Evolutionary conservation across 2,329 filamentous ascomycete species (phyloP), one percentile per base, ranked within the genome.

Genomic region (Geosmithia putterillii): DNA sequence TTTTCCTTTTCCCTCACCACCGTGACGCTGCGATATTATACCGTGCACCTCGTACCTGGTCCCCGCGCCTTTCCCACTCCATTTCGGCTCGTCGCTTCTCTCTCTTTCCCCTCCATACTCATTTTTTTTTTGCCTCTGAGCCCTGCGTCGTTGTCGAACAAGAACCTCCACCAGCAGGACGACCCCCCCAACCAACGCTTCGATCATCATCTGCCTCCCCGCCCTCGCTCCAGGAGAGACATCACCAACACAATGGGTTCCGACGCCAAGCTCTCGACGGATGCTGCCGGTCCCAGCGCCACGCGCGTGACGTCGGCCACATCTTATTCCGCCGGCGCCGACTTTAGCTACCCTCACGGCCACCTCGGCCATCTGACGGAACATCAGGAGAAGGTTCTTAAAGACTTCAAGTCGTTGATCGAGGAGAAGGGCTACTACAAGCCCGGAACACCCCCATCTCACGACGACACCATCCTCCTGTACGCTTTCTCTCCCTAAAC

Each of bases 361-460:
- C 88, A 94, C 59, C 67, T 90, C 39, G 82, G 86, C 41, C 82
- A 90, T 61, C 71, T 95, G 47, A 85, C 69, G 21, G 66, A 72
- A 18, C 69, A 75, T 42, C 84, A 95, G 65, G 72, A 79, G 51
- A 64, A 70, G 23, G 77, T 81, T 17, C 70, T 95, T 42, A 60
- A 64, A 20, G 70, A 76, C 37, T 94, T 95, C 71, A 94, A 89
- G 67, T 57, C 60, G 10, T 58, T 83, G 34, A 72, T 85, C 28
- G 66, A 73, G 49, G 71, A 85, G 55, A 74, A 79, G 50, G 79
- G 77, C 8, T 71, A 79, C 51, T 86, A 79, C 61, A 73, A 64
- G 44, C 72, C 71, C 1, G 71, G 70, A 0, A 65, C 70, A 40
- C 68, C 71, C 15, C 57, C 73, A 10, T 83, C 78, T 50, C 82